Base-by-base conservation (phyloP, 257 asterid species). In the Capsicum pubescens region DNA sequence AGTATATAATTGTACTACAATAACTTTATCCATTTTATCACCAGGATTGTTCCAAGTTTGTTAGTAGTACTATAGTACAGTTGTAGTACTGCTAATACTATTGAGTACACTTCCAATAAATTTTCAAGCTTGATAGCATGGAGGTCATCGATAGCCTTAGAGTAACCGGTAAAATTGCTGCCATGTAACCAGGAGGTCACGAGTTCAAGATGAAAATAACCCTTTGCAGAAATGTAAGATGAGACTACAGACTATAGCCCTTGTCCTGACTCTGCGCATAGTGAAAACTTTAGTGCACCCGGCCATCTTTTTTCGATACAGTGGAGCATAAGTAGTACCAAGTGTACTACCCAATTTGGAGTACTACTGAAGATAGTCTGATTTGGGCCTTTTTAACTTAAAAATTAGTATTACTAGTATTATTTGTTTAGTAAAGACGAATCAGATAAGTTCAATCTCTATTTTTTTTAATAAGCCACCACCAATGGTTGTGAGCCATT, bases 281-380 rank as follows among this genome's bases (percentile, higher is more conserved):
- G 5, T 4, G 5, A 3, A 4, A 39, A 4, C 2, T 36, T 39
- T 39, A 39, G 5, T 39, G 44, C 44, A 39, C 44, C 2, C 4
- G 44, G 2, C 44, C 0, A 4, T 39, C 5, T 39, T 39, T 39
- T 39, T 39, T 39, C 5, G 5, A 39, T 39, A 72, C 19, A 8
- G 42, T 48, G 61, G 3, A 74, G 58, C 44, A 19, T 21, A 6
- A 76, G 63, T 76, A 52, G 63, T 76, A 52, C 61, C 58, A 13
- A 26, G 64, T 54, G 81, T 77, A 77, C 81, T 77, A 77, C 61
- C 81, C 81, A 74, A 2, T 54, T 76, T 77, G 21, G 64, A 76
- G 81, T 77, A 77, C 48, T 77, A 1, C 44, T 19, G 3, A 76
- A 21, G 48, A 21, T 76, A 26, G 52, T 15, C 8, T 8, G 0